A percentile compares a stretch with the other conserved stretches of the same genome.
Conservation (phyloP, 805 yeast species). For the Ogataea minuta region DNA sequence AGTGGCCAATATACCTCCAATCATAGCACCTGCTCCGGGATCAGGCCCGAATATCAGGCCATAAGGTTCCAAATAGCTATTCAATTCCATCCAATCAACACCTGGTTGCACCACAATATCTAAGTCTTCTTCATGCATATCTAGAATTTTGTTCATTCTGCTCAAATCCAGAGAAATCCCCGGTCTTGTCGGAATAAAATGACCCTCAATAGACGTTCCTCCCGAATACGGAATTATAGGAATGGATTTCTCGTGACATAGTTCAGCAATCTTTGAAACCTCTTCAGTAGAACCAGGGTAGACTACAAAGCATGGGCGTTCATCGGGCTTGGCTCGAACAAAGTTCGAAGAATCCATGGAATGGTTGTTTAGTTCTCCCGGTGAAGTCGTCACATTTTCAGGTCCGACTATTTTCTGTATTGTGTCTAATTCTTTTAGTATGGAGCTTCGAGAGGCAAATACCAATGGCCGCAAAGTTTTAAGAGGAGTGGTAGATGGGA, state of each 20-base stretch:
- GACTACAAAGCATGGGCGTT: conserved; percentile 44
- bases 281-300: conserved; percentile 65
- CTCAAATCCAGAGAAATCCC: conserved; percentile 61
- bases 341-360: conserved; percentile 34
- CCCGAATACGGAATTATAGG: conserved; percentile 78
- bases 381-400: conserved; percentile 45
- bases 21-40: conserved; percentile 74
- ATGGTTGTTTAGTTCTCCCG: conserved; percentile 31
- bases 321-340: conserved; percentile 29
- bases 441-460: conserved; percentile 53
- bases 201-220: conserved; percentile 79
- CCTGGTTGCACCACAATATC: conserved; percentile 81
- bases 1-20: conserved; percentile 75
- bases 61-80: conserved; percentile 47
- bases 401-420: conserved; percentile 53
- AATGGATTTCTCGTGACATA: conserved; percentile 59
- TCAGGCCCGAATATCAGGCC: conserved; percentile 71
- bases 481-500: conserved; percentile 31
- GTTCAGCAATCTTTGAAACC: conserved; percentile 59
- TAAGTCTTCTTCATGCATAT: conserved; percentile 59
- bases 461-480: conserved; percentile 42
- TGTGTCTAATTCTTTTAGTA: conserved; percentile 49
- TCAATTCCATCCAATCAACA: conserved; percentile 71
- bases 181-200: conserved; percentile 64
- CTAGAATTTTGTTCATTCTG: conserved; percentile 57